Evolutionary conservation across 768 basidiomycete genomes (phyloP).

Genomic region (Auriculariales sp.): DNA sequence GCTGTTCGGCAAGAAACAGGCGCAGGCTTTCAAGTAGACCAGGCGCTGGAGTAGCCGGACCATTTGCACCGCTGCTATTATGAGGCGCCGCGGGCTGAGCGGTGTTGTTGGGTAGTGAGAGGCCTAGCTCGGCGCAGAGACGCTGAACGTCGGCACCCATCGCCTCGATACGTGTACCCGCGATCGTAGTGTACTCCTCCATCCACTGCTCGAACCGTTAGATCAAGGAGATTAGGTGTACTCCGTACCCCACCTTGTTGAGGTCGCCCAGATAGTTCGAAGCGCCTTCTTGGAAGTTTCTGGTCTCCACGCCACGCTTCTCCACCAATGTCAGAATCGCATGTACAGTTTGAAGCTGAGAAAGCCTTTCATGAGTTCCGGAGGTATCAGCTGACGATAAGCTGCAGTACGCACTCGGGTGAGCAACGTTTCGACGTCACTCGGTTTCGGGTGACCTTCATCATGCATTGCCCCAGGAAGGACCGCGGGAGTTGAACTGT

Average conservation of each 20-base stretch:
- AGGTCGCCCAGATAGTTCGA: conserved; percentile 68
- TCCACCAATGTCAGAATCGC: not conserved
- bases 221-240: conserved; percentile 2
- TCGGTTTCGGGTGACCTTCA: too few species aligned
- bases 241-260: conserved; percentile 45
- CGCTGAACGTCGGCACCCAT: conserved; percentile 46
- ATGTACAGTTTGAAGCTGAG: not conserved
- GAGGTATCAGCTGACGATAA: not conserved
- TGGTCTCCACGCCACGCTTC: not conserved
- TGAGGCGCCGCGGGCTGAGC: too few species aligned
- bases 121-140: conserved; percentile 40
- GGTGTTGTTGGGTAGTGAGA: too few species aligned
- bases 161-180: conserved; percentile 55
- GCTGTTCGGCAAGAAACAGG: not conserved
- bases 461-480: too few species aligned
- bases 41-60: not conserved
- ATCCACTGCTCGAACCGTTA: conserved; percentile 44
- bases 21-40: not conserved
- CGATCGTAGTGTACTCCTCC: conserved; percentile 65
- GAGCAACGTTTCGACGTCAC: too few species aligned
- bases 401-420: not conserved
- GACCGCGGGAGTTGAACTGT: too few species aligned
- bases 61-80: too few species aligned
- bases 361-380: too few species aligned
- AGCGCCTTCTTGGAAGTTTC: conserved; percentile 51